Percentiles rank a stretch among this genome's conserved stretches.
phyloP scores from a whole-genome alignment of 192 early-diverging fungal species.

The Podila minutissima region DNA sequence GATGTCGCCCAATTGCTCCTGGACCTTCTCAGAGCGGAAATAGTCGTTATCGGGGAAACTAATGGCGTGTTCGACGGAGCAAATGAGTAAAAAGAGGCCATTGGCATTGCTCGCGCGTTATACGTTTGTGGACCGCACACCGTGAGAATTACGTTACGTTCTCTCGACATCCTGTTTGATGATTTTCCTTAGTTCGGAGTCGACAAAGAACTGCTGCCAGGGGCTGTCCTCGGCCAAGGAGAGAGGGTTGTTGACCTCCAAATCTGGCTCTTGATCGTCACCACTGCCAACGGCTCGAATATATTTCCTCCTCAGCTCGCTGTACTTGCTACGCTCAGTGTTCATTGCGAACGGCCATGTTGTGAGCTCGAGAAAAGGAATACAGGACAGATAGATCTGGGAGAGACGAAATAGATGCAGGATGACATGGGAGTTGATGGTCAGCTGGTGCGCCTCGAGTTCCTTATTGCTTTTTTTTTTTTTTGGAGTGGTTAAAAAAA shows the following conservation, averaged over 20 bases:
- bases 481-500: too few relatives aligned
- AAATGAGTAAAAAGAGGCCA: background rate
- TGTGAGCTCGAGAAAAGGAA: constrained; percentile 60
- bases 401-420: background rate
- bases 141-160: constrained; percentile 68
- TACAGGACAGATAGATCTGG: constrained; percentile 62
- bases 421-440: background rate
- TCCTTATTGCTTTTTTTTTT: background rate
- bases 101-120: background rate
- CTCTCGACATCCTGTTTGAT: constrained; percentile 93
- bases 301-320: constrained; percentile 71
- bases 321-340: constrained; percentile 75
- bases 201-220: constrained; percentile 93
- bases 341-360: constrained; percentile 68
- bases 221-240: constrained; percentile 90
- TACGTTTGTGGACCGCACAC: background rate
- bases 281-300: constrained; percentile 61
- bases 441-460: background rate
- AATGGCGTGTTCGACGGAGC: background rate
- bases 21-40: constrained; percentile 74
- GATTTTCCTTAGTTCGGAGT: constrained; percentile 83
- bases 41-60: constrained; percentile 91
- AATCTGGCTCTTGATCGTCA: constrained; percentile 63
- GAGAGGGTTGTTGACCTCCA: constrained; percentile 86
- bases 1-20: constrained; percentile 78